Percentiles rank a stretch among this genome's conserved stretches.
Evolutionary conservation across 305 asterid genomes (phyloP).

Genomic region (Petunia hybrid): DNA sequence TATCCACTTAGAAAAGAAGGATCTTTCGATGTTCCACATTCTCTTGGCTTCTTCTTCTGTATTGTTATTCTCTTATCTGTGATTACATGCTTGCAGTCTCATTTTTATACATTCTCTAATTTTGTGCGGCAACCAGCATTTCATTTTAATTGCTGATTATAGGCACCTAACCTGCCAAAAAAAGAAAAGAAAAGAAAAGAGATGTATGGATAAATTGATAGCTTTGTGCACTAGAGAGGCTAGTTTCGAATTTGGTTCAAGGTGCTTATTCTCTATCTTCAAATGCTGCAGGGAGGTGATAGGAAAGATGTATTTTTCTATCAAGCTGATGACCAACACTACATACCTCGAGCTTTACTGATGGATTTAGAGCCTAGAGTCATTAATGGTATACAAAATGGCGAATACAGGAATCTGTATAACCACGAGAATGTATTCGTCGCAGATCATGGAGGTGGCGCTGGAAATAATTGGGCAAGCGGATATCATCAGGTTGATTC

Average conservation of each 20-base stretch:
- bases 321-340: constrained; percentile 99
- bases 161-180: background rate
- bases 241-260: background rate
- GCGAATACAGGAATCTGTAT: constrained; percentile 95
- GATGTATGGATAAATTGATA: background rate
- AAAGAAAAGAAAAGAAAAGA: background rate
- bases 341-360: constrained; percentile 90
- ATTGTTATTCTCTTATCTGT: background rate
- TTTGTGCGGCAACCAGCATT: too few relatives aligned
- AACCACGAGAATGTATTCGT: constrained; percentile 95
- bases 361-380: constrained; percentile 99
- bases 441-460: constrained; percentile 97
- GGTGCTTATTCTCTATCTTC: background rate
- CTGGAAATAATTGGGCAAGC: constrained; percentile 99
- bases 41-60: background rate
- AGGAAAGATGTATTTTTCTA: constrained; percentile 98
- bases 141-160: background rate
- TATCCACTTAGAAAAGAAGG: background rate
- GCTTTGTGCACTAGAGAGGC: background rate
- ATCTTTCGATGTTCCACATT: background rate
- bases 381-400: constrained; percentile 91
- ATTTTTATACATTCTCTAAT: too few relatives aligned
- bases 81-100: too few relatives aligned
- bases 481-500: constrained; percentile 91
- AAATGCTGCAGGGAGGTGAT: constrained; percentile 85